phyloP scores from a whole-genome alignment of 345 rosid genomes.

The Erucastrum elatum region DNA sequence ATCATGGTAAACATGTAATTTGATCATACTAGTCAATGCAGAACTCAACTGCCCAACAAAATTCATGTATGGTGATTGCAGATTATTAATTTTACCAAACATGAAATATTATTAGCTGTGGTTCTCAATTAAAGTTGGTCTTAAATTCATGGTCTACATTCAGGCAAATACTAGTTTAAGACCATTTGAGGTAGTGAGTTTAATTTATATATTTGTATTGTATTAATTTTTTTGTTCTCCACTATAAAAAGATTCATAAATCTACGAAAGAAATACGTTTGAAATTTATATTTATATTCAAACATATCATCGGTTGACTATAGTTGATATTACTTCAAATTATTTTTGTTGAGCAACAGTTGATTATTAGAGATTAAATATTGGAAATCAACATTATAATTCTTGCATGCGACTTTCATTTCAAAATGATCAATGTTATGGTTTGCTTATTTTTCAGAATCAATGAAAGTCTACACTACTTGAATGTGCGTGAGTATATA shows the following conservation, averaged over 20 bases:
- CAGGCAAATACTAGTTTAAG: background rate
- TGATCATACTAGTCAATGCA: background rate
- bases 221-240: too few relatives aligned
- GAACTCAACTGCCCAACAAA: background rate
- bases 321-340: background rate
- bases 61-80: background rate
- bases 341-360: background rate
- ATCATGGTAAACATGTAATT: background rate
- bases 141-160: slow-evolving; percentile 33
- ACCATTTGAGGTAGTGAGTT: background rate
- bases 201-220: too few relatives aligned
- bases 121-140: slow-evolving; percentile 27
- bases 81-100: background rate
- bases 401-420: too few relatives aligned
- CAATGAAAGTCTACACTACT: too few relatives aligned
- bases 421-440: too few relatives aligned
- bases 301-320: background rate
- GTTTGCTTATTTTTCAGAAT: too few relatives aligned
- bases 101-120: slow-evolving; percentile 12
- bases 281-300: background rate
- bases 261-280: background rate
- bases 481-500: too few relatives aligned
- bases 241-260: background rate
- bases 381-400: too few relatives aligned
- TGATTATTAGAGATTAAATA: background rate